Conservation (phyloP, 768 basidiomycete genomes). For the Phanerochaete sordida region DNA sequence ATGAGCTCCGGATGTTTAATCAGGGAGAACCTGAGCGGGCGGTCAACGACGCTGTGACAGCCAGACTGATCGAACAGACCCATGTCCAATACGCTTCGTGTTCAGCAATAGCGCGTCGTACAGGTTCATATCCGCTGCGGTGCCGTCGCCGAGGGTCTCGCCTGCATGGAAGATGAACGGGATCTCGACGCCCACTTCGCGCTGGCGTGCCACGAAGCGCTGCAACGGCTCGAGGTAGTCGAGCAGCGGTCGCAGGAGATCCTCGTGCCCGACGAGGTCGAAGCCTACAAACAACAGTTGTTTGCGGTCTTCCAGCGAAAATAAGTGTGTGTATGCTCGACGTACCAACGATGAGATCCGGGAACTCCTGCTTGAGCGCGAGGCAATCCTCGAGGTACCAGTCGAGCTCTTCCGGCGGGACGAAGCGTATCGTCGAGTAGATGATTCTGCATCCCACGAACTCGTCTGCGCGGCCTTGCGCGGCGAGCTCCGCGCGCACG, state of each 20-base stretch:
- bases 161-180: conserved; percentile 82
- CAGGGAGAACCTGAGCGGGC: conserved; percentile 55
- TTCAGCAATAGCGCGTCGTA: conserved; percentile 78
- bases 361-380: conserved; percentile 67
- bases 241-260: conserved; percentile 52
- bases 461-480: conserved; percentile 51
- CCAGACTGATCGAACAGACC: conserved; percentile 35
- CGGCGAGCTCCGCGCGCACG: conserved; percentile 48
- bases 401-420: conserved; percentile 53
- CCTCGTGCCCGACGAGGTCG: conserved; percentile 78
- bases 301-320: not conserved
- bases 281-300: conserved; percentile 51
- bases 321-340: too few species aligned
- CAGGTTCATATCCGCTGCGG: conserved; percentile 63
- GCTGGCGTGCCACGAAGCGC: conserved; percentile 52
- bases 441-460: conserved; percentile 76
- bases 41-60: too few species aligned
- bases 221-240: conserved; percentile 62
- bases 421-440: conserved; percentile 58
- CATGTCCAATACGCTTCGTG: conserved; percentile 80
- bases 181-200: conserved; percentile 56
- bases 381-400: conserved; percentile 77
- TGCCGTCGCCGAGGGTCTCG: conserved; percentile 77
- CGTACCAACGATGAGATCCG: conserved; percentile 64
- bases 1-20: conserved; percentile 74